Evolutionary conservation across 495 filamentous ascomycete species (phyloP), one percentile per base, ranked within the genome.

Genomic region (Diplogelasinospora grovesii): DNA sequence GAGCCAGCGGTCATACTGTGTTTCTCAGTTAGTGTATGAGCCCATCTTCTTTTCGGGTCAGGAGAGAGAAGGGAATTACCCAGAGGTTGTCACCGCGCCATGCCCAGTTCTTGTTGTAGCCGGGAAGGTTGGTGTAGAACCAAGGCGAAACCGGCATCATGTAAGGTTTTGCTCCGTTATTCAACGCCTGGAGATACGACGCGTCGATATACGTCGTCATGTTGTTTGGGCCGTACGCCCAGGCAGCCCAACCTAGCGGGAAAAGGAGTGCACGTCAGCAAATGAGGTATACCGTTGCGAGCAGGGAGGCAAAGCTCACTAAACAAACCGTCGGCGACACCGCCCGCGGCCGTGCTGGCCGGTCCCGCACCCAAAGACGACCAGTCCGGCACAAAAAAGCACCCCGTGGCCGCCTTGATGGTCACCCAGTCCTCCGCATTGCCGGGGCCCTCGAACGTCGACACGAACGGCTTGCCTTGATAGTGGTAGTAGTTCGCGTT

Each of bases 101-200:
- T 5, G 75, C 59, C 77, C 76, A 82, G 47, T 81, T 80, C 63
- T 78, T 79, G 46, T 61, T 63, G 43, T 71, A 73, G 5, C 64
- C 57, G 5, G 54, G 56, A 20, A 81, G 66, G 36, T 79, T 74
- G 11, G 65, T 71, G 49, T 78, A 85, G 53, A 85, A 83, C 79
- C 79, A 83, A 1, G 79, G 79, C 1, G 78, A 72, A 9, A 81
- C 55, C 59, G 71, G 70, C 37, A 75, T 75, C 56, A 80, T 68
- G 41, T 79, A 79, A 9, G 60, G 41, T 48, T 73, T 76, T 5
- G 55, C 59, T 7, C 39, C 50, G 5, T 22, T 13, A 13, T 19
- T 1, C 24, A 36, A 23, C 22, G 70, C 70, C 13, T 53, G 50
- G 1, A 54, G 42, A 45, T 75, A 78, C 6, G 59, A 43, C 18